phyloP scores from a whole-genome alignment of 495 filamentous ascomycete species.

The Neurospora sp. region DNA sequence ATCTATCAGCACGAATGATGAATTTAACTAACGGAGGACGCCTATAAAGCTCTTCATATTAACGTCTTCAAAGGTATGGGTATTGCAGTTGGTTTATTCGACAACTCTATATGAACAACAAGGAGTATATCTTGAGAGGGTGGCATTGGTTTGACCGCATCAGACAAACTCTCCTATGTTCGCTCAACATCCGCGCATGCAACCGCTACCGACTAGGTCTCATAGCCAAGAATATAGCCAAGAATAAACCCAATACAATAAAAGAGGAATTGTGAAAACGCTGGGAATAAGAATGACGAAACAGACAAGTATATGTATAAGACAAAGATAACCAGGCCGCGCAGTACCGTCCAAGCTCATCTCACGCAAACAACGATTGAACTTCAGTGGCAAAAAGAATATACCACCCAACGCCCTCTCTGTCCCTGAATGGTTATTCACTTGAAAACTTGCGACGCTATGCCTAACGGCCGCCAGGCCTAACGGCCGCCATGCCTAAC shows the following conservation, averaged over 20 bases:
- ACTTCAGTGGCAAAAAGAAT: neutral
- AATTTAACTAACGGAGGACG: neutral
- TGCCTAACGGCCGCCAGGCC: slow-evolving; percentile 12
- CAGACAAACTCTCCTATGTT: neutral
- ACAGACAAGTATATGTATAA: neutral
- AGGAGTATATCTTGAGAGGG: neutral
- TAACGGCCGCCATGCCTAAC: slow-evolving; percentile 20
- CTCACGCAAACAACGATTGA: neutral
- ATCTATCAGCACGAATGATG: neutral
- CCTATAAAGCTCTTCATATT: neutral
- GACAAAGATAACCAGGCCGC: neutral
- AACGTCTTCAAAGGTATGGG: neutral
- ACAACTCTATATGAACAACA: neutral
- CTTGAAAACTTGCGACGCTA: neutral
- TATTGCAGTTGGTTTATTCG: neutral
- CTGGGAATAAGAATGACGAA: neutral
- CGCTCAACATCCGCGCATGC: neutral
- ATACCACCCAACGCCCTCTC: neutral
- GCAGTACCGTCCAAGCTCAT: neutral
- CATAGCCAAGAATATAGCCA: neutral
- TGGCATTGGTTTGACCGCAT: neutral
- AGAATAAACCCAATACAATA: neutral
- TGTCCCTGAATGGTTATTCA: neutral
- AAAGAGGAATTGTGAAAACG: neutral
- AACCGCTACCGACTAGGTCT: neutral